A percentile compares a stretch with the other conserved stretches of the same genome.
phyloP scores from a whole-genome alignment of 257 asterid species.

The Petunia axillaris region DNA sequence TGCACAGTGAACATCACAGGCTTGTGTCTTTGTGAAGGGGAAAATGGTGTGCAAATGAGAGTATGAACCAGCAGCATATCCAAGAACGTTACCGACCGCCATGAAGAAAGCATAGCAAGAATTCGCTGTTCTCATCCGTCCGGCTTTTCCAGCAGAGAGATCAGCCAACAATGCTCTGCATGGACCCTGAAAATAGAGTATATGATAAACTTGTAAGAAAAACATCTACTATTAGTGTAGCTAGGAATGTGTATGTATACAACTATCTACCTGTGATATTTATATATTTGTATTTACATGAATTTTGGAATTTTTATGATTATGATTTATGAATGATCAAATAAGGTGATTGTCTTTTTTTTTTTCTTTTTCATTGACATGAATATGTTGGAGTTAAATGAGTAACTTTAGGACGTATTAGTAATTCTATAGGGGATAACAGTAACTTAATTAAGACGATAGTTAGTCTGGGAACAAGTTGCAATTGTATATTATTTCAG shows the following conservation, averaged over 20 bases:
- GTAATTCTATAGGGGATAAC: no score
- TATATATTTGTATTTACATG: no score
- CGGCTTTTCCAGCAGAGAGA: conserved; percentile 23
- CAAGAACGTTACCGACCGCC: conserved; percentile 30
- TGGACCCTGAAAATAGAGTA: conserved; percentile 17
- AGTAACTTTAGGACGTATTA: no score
- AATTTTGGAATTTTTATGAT: no score
- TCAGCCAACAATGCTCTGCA: conserved; percentile 27
- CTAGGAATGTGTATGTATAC: neutral
- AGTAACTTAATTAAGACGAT: no score
- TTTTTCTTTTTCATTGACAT: no score
- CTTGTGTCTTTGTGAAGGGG: conserved; percentile 20
- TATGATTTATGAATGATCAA: no score
- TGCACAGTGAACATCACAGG: conserved; percentile 30
- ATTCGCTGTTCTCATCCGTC: conserved; percentile 20
- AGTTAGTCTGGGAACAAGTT: no score
- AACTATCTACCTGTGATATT: neutral
- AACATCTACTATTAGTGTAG: neutral
- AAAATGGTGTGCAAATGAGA: conserved; percentile 11
- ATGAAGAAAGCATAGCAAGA: conserved; percentile 28
- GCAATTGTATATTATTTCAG: no score
- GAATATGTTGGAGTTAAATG: no score
- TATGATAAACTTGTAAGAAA: neutral
- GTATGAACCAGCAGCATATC: conserved; percentile 29
- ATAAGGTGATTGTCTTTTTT: no score